Conservation (phyloP, 2,329 filamentous ascomycete genomes). For the Parasarocladium wereldwijsianum region DNA sequence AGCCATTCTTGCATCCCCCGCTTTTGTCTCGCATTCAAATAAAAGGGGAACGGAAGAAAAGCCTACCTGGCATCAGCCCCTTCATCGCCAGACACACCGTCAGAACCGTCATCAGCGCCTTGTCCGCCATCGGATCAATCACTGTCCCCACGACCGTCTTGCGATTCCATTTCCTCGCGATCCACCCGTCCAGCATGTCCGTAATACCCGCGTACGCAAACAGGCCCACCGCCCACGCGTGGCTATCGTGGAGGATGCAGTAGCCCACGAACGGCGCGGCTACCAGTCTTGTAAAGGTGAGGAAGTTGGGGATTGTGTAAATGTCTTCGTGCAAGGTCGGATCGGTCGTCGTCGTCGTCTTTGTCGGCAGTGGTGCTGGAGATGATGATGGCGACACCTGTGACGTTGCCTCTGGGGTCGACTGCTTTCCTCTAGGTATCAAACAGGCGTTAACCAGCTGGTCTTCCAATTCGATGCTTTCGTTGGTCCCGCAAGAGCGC, state of each 20-base stretch:
- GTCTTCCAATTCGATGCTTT: too few species aligned
- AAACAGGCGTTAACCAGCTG: too few species aligned
- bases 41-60: constrained; percentile 1
- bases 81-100: constrained; percentile 76
- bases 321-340: constrained; percentile 62
- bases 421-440: too few species aligned
- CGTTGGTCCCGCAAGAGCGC: too few species aligned
- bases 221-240: constrained; percentile 65
- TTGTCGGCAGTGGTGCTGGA: background rate
- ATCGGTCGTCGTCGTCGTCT: background rate
- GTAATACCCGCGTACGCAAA: constrained; percentile 87
- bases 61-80: constrained; percentile 62
- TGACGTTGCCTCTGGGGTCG: too few species aligned
- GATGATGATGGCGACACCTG: too few species aligned
- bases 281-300: constrained; percentile 74
- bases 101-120: constrained; percentile 84
- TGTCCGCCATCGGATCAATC: constrained; percentile 95
- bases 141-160: constrained; percentile 91
- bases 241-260: constrained; percentile 69
- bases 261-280: constrained; percentile 81
- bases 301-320: constrained; percentile 87
- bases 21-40: too few species aligned
- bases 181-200: constrained; percentile 86
- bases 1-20: too few species aligned
- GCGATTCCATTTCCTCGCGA: constrained; percentile 73